Percentiles rank a stretch among this genome's conserved stretches.
Conservation (phyloP, 306 rosid genomes). For the Prunus campanulata region DNA sequence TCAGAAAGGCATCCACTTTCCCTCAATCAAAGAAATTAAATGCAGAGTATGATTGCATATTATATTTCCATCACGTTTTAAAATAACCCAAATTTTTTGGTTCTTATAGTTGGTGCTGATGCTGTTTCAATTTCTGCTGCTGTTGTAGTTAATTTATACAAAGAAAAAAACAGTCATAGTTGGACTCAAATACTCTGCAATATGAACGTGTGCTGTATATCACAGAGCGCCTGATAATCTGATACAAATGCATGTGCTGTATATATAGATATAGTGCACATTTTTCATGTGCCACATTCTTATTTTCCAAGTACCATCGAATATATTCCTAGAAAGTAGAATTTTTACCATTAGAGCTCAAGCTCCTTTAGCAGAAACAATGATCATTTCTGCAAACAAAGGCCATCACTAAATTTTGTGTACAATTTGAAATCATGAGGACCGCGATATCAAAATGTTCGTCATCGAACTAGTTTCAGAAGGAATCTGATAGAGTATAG, state of each 20-base stretch:
- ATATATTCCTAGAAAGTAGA: not conserved
- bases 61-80: not conserved
- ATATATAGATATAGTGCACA: not conserved
- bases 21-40: not conserved
- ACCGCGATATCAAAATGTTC: no score
- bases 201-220: not conserved
- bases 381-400: not conserved
- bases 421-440: not conserved
- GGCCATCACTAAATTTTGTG: not conserved
- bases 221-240: not conserved
- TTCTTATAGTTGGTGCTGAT: not conserved
- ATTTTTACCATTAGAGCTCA: not conserved
- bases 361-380: not conserved
- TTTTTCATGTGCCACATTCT: not conserved
- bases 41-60: not conserved
- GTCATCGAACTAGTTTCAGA: not conserved
- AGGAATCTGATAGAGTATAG: not conserved
- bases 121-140: not conserved
- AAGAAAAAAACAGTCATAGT: not conserved
- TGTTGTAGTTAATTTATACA: not conserved
- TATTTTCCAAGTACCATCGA: constrained; percentile 1
- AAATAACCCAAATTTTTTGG: not conserved
- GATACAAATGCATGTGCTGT: not conserved
- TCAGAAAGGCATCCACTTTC: no score
- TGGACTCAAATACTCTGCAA: not conserved